A percentile compares a stretch with the other conserved stretches of the same genome.
Conservation (phyloP, 1,139 yeast genomes). For the Kodamaea fungicola region DNA sequence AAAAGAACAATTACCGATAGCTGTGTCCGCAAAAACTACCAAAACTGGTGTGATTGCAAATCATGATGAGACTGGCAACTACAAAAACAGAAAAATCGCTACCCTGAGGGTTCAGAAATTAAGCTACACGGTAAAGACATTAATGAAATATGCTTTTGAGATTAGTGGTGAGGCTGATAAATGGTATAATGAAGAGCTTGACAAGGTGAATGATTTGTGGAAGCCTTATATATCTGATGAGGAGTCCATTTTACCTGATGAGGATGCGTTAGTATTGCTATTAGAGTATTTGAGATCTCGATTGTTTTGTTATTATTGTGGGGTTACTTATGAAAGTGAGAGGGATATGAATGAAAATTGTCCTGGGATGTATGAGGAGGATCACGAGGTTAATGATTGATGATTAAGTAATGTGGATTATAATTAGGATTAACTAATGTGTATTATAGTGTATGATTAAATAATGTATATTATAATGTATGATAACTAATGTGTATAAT, state of each 20-base stretch:
- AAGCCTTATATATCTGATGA: not conserved
- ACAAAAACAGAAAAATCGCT: not conserved
- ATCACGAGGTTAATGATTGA: too few species aligned
- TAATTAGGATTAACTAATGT: too few species aligned
- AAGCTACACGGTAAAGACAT: constrained; percentile 4
- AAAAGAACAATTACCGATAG: constrained; percentile 8
- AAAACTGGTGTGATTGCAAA: constrained; percentile 12
- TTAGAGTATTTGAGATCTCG: constrained; percentile 32
- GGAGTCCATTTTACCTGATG: not conserved
- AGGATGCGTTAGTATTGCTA: constrained; percentile 12
- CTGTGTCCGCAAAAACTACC: constrained; percentile 10
- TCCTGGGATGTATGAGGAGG: constrained; percentile 43
- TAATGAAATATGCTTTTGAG: constrained; percentile 25
- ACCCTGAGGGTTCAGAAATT: constrained; percentile 2
- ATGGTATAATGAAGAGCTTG: constrained; percentile 7
- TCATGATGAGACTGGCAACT: not conserved
- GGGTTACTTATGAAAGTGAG: constrained; percentile 29
- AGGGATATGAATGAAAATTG: constrained; percentile 38
- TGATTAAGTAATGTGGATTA: too few species aligned
- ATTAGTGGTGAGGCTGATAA: constrained; percentile 24
- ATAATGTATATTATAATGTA: too few species aligned
- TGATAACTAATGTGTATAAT: too few species aligned
- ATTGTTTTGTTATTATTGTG: constrained; percentile 50
- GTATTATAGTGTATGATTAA: too few species aligned
- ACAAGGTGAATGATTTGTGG: not conserved